Evolutionary conservation across 2,329 filamentous ascomycete genomes (phyloP), one percentile per base, ranked within the genome.

Genomic region (Zymoseptoria ardabiliae): DNA sequence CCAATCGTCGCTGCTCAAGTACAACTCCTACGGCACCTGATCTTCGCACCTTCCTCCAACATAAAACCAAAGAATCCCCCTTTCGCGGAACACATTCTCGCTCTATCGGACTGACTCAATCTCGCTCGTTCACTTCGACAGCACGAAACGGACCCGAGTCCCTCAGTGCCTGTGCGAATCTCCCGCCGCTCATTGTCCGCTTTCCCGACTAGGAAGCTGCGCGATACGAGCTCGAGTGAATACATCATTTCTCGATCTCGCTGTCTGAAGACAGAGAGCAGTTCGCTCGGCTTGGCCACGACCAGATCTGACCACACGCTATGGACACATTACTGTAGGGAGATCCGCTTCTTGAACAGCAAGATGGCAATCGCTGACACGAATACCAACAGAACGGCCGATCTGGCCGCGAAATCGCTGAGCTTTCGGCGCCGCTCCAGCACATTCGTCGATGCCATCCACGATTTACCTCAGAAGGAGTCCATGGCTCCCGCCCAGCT

Each of bases 361-460:
- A 13, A 28, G 11, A 50, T 41, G 13, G 51, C 19, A 19, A 22
- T 53, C 13, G 13, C 55, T 63, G 58, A 65, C 52, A 19, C 25
- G 21, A 17, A 19, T 13, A 50, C 58, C 54, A 19, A 56, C 56
- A 66, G 64, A 48, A 97, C 92, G 53, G 91, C 91, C 70, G 91
- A 97, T 73, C 89, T 96, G 68, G 91, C 92, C 74, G 91, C 89
- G 66, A 96, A 90, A 74, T 91, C 92, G 61, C 90, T 91, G 60
- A 87, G 89, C 66, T 96, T 96, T 73, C 87, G 92, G 65, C 88
- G 94, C 69, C 90, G 91, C 76, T 97, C 93, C 69, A 97, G 91
- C 67, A 97, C 92, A 45, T 96, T 95, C 74, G 92, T 97, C 69
- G 94, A 97, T 80, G 93, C 90, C 65, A 97, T 97, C 69, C 93